These are phyloP conservation scores for Tulasnella sp. DNA, from an alignment of 768 basidiomycete genomes.

Conservation along the genomic window DNA sequence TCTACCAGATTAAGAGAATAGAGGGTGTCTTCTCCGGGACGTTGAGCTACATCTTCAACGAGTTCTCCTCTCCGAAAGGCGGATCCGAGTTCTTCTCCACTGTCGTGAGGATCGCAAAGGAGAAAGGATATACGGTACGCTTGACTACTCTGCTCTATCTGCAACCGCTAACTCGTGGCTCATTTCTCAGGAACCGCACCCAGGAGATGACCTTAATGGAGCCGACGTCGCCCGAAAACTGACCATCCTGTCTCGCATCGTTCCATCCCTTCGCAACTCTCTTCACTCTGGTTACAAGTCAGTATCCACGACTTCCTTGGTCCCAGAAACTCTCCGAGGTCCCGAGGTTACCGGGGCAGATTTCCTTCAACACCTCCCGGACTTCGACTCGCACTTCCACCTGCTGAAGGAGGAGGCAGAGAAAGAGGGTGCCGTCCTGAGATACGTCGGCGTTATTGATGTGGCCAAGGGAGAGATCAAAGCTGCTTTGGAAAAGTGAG, in stretches of 20 bases:
- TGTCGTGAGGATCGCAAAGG: conserved; percentile 81
- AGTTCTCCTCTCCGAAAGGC: conserved; percentile 70
- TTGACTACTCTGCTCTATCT: neutral
- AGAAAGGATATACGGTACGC: conserved; percentile 87
- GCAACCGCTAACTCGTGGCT: neutral
- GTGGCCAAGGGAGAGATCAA: conserved; percentile 65
- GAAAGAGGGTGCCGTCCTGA: conserved; percentile 74
- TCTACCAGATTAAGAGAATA: conserved; percentile 71
- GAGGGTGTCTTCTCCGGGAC: conserved; percentile 98
- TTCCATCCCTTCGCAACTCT: conserved; percentile 49
- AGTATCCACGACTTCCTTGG: conserved; percentile 79
- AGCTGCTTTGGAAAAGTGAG: conserved; percentile 86
- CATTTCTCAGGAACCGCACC: conserved; percentile 80
- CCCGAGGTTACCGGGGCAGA: conserved; percentile 57
- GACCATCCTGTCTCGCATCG: conserved; percentile 85
- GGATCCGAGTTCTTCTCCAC: conserved; percentile 79
- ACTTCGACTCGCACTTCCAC: conserved; percentile 77
- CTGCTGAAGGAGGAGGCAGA: conserved; percentile 73
- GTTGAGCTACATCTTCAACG: conserved; percentile 98
- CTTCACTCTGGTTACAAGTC: conserved; percentile 76
- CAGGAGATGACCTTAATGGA: conserved; percentile 93
- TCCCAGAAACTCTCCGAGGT: conserved; percentile 66
- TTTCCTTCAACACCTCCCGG: conserved; percentile 74
- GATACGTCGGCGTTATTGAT: conserved; percentile 95
- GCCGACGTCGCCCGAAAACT: conserved; percentile 97